phyloP scores from a whole-genome alignment of 2,329 filamentous ascomycete species.

The Sporothrix pallida region DNA sequence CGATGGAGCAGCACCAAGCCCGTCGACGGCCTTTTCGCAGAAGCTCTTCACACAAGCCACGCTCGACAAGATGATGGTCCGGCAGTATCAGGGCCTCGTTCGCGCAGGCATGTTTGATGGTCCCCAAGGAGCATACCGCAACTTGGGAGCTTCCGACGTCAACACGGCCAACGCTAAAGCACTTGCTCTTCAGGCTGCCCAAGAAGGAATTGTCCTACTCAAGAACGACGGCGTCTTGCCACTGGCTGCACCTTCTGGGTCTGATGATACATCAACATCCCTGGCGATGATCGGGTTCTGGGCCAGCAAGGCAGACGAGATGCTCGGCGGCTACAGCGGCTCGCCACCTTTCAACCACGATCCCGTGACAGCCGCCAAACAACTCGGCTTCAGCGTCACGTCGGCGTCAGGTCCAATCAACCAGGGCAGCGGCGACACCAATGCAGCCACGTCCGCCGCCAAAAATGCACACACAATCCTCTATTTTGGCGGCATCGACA shows the following conservation, averaged over 20 bases:
- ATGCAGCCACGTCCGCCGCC: slow-evolving; percentile 48
- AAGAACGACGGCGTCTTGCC: slow-evolving; percentile 62
- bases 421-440: slow-evolving; percentile 43
- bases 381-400: slow-evolving; percentile 49
- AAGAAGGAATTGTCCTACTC: slow-evolving; percentile 55
- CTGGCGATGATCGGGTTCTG: slow-evolving; percentile 60
- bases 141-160: slow-evolving; percentile 61
- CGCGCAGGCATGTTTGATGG: slow-evolving; percentile 64
- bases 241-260: slow-evolving; percentile 43
- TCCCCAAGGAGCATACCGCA: slow-evolving; percentile 54
- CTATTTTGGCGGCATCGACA: slow-evolving; percentile 63
- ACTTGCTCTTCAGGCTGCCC: slow-evolving; percentile 61
- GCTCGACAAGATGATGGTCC: slow-evolving; percentile 33
- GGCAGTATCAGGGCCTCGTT: slow-evolving; percentile 60
- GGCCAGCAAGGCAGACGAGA: slow-evolving; percentile 55
- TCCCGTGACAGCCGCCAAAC: slow-evolving; percentile 58
- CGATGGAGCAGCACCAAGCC: slow-evolving; percentile 39
- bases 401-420: not conserved
- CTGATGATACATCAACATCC: not conserved
- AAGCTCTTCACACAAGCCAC: slow-evolving; percentile 50
- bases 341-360: slow-evolving; percentile 60
- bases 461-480: slow-evolving; percentile 57
- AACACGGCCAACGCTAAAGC: slow-evolving; percentile 58
- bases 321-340: slow-evolving; percentile 66
- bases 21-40: not conserved